Base-by-base conservation (phyloP, 345 rosid genomes). In the Populus nigra region DNA sequence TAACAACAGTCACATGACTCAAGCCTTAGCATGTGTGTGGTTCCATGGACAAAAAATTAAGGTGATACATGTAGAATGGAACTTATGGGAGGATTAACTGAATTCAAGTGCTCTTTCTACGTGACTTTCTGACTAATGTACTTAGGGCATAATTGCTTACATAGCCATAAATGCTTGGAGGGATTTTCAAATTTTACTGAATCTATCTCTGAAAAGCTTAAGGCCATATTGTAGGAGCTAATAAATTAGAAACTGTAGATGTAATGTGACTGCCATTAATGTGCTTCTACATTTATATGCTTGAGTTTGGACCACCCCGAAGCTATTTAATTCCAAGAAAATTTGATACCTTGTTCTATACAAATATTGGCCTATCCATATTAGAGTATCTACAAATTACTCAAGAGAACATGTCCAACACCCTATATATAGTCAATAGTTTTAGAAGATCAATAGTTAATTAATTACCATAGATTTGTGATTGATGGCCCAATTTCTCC, bases 181-280 rank as follows among this genome's bases (percentile, higher is more conserved):
- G 76, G 77, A 39, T 20, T 77, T 78, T 74, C 73, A 73, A 82
- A 75, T 63, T 70, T 36, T 36, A 5, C 38, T 31, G 59, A 55
- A 29, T 69, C 49, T 41, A 29, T 69, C 49, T 41, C 29, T 33
- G 31, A 22, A 49, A 2, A 62, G 35, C 17, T 50, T 27, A 20
- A n/a, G 8, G 35, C n/a, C 35, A 4, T 20, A 15, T 8, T 29
- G 39, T 67, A 13, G 8, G 76, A 25, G 29, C 41, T 72, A 70
- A 82, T 85, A 82, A 80, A 82, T 85, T 73, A 43, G 74, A 18
- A 33, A 38, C 82, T 43, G 50, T 65, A 50, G 81, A 73, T 77
- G 82, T 76, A 71, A 81, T 88, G 88, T 85, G 90, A 85, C 59
- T 47, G 75, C 72, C 84, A 85, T 88, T 76, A 88, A 82, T 88